A percentile compares a stretch with the other conserved stretches of the same genome.
These are phyloP conservation scores for Pecoramyces ruminantium DNA, from an alignment of 192 early-diverging fungal genomes.

Conservation along the genomic window DNA sequence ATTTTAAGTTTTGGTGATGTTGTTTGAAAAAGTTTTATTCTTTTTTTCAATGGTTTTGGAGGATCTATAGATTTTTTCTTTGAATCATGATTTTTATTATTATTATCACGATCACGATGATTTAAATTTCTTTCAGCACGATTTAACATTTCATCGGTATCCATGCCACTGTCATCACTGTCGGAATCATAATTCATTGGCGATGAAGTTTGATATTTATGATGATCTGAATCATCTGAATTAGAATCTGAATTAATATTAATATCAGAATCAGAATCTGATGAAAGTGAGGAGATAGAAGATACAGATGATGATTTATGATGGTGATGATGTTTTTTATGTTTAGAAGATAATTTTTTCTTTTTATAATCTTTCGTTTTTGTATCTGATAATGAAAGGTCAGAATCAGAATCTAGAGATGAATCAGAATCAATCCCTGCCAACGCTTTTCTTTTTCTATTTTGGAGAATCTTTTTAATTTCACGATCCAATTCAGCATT, in stretches of 20 bases:
- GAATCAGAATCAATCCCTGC: no score
- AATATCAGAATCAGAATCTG: no score
- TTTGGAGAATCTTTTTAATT: neutral
- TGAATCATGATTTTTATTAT: neutral
- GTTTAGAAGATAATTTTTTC: no score
- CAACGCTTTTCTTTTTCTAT: neutral
- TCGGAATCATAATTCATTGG: neutral
- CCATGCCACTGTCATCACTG: neutral
- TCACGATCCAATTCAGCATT: neutral
- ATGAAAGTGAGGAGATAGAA: no score
- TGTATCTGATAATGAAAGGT: neutral
- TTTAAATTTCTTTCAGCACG: neutral
- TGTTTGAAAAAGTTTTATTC: neutral
- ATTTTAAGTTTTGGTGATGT: neutral
- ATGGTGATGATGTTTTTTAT: no score
- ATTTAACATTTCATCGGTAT: neutral
- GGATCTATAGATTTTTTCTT: no score
- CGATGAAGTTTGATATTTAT: neutral
- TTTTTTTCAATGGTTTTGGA: neutral
- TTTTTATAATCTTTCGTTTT: no score
- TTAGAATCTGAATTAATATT: no score
- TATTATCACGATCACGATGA: neutral
- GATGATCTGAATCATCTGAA: no score
- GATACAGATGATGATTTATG: no score
- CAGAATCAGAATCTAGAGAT: neutral